Evolutionary conservation across 129 eudicot genomes (phyloP).

Genomic region (Sambucus nigra): DNA sequence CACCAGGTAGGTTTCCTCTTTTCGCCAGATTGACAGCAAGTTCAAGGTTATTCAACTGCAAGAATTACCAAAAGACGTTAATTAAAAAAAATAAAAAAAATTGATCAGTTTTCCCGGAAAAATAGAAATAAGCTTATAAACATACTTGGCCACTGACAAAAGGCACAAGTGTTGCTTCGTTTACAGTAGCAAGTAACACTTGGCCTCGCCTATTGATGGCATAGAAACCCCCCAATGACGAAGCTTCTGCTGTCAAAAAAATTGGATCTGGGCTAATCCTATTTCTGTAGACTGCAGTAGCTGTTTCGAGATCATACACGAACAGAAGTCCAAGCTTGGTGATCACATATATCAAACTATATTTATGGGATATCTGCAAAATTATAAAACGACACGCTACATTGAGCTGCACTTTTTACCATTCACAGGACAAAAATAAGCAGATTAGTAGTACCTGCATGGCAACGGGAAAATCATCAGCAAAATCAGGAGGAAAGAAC

Average conservation of each 20-base stretch:
- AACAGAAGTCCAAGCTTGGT: constrained; percentile 98
- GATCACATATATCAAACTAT: constrained; percentile 82
- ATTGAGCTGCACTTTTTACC: neutral
- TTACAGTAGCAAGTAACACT: constrained; percentile 94
- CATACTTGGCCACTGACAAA: constrained; percentile 98
- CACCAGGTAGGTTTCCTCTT: constrained; percentile 98
- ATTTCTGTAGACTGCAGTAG: constrained; percentile 94
- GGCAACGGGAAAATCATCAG: constrained; percentile 94
- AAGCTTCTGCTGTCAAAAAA: constrained; percentile 87
- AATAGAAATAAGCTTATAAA: neutral
- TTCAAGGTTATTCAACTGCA: constrained; percentile 92
- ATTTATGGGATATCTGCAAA: constrained; percentile 85
- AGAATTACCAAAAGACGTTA: neutral
- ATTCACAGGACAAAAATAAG: neutral
- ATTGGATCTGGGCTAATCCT: constrained; percentile 99
- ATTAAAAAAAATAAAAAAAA: too few species aligned
- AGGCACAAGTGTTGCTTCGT: constrained; percentile 88
- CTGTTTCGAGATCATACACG: constrained; percentile 97
- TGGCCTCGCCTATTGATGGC: constrained; percentile 96
- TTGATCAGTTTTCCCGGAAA: neutral
- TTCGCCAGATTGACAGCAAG: constrained; percentile 99
- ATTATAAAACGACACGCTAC: constrained; percentile 8
- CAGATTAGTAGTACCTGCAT: constrained; percentile 66
- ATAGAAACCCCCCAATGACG: constrained; percentile 94
- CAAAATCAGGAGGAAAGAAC: constrained; percentile 96